Base-by-base conservation (phyloP, 805 yeast genomes). In the Candida pseudofarinosa region DNA sequence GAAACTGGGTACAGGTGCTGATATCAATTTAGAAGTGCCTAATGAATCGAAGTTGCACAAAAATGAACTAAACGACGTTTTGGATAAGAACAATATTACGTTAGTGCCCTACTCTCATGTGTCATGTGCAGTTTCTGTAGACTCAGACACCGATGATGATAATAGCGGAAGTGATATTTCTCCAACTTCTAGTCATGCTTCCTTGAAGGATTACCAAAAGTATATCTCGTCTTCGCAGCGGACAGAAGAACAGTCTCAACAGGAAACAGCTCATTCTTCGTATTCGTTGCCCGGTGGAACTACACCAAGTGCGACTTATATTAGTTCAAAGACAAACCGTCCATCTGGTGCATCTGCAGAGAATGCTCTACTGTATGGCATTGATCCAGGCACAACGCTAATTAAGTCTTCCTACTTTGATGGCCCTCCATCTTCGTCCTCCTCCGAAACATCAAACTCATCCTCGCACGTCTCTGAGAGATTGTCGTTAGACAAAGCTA, bases 91-190 rank as follows among this genome's bases (percentile, higher is more conserved):
- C 13, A 49, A 44, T n/a, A 36, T 51, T 14, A 49, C 51, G 4
- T 48, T 54, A 7, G 39, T 53, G 7, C 58, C 58, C 1, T 53
- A 52, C 37, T 39, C 48, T 12, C 50, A 50, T 28, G 28, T 41
- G 8, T 34, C 49, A 10, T 42, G 51, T 4, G 17, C 33, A 15
- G 18, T 17, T 2, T 39, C 47, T 16, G 15, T 33, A 19, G 20
- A 35, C 23, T 40, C 42, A 19, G 38, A 43, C 16, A 38, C 41
- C n/a, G 28, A 23, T 23, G 10, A 23, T 23, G 10, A 23, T 23
- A 23, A 10, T 10, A 23, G 28, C 6, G 10, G 10, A 6, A 23
- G 28, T 10, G 28, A 23, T 23, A 23, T 10, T 23, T 6, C 28
- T 6, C 6, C 10, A 6, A 23, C 10, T 23, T 23, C 28, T 7